Evolutionary conservation across 2,329 filamentous ascomycete genomes (phyloP), one percentile per base, ranked within the genome.

Genomic region (Leptographium wingfieldii): DNA sequence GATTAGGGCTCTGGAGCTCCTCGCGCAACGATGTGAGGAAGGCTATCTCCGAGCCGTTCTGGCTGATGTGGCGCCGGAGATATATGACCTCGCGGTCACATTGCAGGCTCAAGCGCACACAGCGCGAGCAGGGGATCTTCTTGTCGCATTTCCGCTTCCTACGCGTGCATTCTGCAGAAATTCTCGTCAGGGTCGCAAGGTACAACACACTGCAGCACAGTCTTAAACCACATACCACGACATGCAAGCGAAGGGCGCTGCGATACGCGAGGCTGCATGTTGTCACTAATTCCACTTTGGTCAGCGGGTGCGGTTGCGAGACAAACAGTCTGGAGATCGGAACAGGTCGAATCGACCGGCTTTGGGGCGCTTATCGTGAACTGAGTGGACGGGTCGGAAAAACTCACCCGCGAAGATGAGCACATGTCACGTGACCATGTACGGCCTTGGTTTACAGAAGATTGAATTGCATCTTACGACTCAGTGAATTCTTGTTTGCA

Each of bases 131-230:
- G 2, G 64, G 64, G n/a, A 65, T 63, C 10, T 63, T 62, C 56
- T 66, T 66, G 61, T 62, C 61, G 60, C 65, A 66, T 52, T 65
- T 66, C 31, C 64, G 58, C 52, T 66, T 66, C 12, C 60, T 61
- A 5, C 62, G 59, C 0, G 65, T 65, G 64, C 65, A 66, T 61
- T 66, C 64, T 65, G 51, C 3, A 3, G 14, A n/a, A 55, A 6
- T 56, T 5, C 29, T 3, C 22, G 10, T 54, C 29, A 35, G 35
- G 6, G 35, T 38, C 4, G 19, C 43, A 46, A 46, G 43, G 43
- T 4, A 46, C 19, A n/a, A 46, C 19, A n/a, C 19, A 7, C 2
- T 2, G 43, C 43, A n/a, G 9, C 16, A 4, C 43, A 46, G 14
- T 46, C 43, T 3, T 10, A 43, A 16, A 27, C 27, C 2, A 59